A percentile compares a stretch with the other conserved stretches of the same genome.
phyloP scores from a whole-genome alignment of 805 yeast species.

The Cyberlindnera petersonii region DNA sequence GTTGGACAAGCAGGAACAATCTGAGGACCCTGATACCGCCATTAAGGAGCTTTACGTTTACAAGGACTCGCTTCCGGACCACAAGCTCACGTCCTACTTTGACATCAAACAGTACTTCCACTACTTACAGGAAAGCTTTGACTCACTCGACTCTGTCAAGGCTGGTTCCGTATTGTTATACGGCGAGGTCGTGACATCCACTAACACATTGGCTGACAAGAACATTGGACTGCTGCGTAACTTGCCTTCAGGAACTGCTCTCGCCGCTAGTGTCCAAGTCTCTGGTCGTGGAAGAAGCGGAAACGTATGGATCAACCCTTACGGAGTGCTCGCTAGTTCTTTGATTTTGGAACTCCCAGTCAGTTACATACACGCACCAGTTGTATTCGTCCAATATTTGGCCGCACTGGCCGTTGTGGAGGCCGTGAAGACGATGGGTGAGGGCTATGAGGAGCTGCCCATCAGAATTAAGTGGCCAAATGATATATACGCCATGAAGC shows the following conservation, averaged over 20 bases:
- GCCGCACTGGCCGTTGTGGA: slow-evolving; percentile 80
- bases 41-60: slow-evolving; percentile 53
- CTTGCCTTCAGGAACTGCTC: slow-evolving; percentile 65
- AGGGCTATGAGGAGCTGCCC: slow-evolving; percentile 72
- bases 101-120: slow-evolving; percentile 54
- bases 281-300: slow-evolving; percentile 95
- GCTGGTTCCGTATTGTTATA: slow-evolving; percentile 68
- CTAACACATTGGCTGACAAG: slow-evolving; percentile 71
- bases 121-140: slow-evolving; percentile 34
- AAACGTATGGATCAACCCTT: slow-evolving; percentile 92
- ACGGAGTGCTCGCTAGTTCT: slow-evolving; percentile 85
- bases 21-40: slow-evolving; percentile 53
- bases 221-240: slow-evolving; percentile 55
- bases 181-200: slow-evolving; percentile 88
- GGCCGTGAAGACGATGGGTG: slow-evolving; percentile 58
- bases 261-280: slow-evolving; percentile 77
- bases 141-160: slow-evolving; percentile 28
- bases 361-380: slow-evolving; percentile 44
- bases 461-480: slow-evolving; percentile 94
- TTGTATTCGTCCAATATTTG: slow-evolving; percentile 85
- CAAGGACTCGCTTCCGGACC: slow-evolving; percentile 43
- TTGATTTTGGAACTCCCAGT: slow-evolving; percentile 54
- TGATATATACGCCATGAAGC: slow-evolving; percentile 75
- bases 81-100: slow-evolving; percentile 66
- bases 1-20: slow-evolving; percentile 30